phyloP scores from a whole-genome alignment of 139 green algal genomes.

The Picochlorum sp. region DNA sequence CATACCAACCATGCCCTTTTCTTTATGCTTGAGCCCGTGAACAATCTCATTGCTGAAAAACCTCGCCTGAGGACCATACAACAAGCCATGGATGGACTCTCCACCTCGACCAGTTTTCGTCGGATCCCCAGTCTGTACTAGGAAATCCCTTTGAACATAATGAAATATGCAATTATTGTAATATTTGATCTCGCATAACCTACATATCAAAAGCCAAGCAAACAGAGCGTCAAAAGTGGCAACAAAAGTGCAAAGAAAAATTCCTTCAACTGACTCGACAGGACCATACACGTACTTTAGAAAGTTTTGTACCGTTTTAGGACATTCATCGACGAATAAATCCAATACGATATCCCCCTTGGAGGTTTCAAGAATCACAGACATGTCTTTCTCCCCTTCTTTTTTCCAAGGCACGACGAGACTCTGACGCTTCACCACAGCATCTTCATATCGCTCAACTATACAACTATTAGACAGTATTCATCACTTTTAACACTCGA shows the following conservation, averaged over 20 bases:
- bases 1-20: slow-evolving; percentile 80
- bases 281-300: slow-evolving; percentile 55
- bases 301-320: slow-evolving; percentile 79
- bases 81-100: slow-evolving; percentile 67
- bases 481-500: not conserved
- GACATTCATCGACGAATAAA: slow-evolving; percentile 74
- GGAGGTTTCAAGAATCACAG: slow-evolving; percentile 91
- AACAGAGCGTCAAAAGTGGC: no score
- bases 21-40: slow-evolving; percentile 71
- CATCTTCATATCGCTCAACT: not conserved
- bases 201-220: no score
- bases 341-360: slow-evolving; percentile 92
- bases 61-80: slow-evolving; percentile 57
- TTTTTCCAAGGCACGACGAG: not conserved
- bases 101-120: slow-evolving; percentile 82
- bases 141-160: slow-evolving; percentile 81
- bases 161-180: slow-evolving; percentile 91
- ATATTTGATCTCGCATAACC: slow-evolving; percentile 74
- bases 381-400: slow-evolving; percentile 45
- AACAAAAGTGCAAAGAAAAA: not conserved
- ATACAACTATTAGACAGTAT: not conserved
- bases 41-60: slow-evolving; percentile 95
- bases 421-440: not conserved
- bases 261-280: not conserved
- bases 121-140: slow-evolving; percentile 82